Evolutionary conservation across 140 eudicot species (phyloP).

Genomic region (Stevia rebaudiana): DNA sequence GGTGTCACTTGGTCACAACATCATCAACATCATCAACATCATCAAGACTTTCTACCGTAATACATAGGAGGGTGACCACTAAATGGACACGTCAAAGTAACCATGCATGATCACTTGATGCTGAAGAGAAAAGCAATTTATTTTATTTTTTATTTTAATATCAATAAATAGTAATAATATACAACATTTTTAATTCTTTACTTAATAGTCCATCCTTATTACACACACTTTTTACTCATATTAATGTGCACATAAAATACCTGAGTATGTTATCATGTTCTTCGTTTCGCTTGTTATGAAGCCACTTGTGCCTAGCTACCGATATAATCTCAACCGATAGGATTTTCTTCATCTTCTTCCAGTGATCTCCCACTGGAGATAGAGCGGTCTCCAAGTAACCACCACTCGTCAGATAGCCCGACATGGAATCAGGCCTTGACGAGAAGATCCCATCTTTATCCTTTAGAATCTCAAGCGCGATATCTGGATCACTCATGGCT

Average conservation of each 20-base stretch:
- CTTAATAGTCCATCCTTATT: too few species aligned
- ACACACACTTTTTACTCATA: too few species aligned
- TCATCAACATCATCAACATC: too few species aligned
- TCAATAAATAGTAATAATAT: too few species aligned
- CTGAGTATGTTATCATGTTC: background rate
- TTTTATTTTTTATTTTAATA: too few species aligned
- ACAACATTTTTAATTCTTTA: too few species aligned
- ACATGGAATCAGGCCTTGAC: slow-evolving; percentile 14
- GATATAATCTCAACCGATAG: background rate
- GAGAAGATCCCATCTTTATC: slow-evolving; percentile 12
- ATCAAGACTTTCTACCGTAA: too few species aligned
- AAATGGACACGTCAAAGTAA: too few species aligned
- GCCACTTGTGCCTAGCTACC: slow-evolving; percentile 2
- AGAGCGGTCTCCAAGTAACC: slow-evolving; percentile 3
- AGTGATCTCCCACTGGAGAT: background rate
- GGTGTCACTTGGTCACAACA: too few species aligned
- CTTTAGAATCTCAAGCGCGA: slow-evolving; percentile 1
- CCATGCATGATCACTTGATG: too few species aligned
- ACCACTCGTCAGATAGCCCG: background rate
- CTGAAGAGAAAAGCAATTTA: too few species aligned
- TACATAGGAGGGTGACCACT: too few species aligned
- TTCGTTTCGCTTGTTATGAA: background rate
- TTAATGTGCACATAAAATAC: background rate
- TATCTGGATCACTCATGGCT: slow-evolving; percentile 10
- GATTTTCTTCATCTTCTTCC: background rate